Conservation (phyloP, 2,329 filamentous ascomycete species). For the Exophiala sp. region DNA sequence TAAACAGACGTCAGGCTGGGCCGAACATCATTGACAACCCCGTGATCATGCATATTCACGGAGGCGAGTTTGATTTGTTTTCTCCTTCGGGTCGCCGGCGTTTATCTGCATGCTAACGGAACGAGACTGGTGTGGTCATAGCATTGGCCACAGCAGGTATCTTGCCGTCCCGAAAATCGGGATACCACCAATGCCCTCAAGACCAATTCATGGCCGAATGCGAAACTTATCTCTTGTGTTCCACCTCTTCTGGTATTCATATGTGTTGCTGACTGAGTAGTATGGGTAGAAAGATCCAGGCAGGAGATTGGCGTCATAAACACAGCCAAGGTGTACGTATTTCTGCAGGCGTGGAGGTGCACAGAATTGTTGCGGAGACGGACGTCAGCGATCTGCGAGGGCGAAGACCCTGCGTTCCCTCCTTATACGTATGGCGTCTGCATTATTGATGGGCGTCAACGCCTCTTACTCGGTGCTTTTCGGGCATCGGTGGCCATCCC, state of each 20-base stretch:
- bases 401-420: neutral
- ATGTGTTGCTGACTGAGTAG: too few species aligned
- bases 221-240: too few species aligned
- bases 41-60: neutral
- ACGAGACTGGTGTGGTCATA: neutral
- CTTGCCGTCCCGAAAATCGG: too few species aligned
- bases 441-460: too few species aligned
- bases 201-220: too few species aligned
- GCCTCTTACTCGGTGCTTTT: too few species aligned
- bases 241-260: too few species aligned
- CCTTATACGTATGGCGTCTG: neutral
- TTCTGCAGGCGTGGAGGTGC: neutral
- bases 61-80: neutral
- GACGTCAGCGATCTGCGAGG: neutral
- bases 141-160: too few species aligned
- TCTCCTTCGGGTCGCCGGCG: neutral
- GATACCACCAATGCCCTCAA: too few species aligned
- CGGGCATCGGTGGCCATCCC: too few species aligned
- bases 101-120: neutral
- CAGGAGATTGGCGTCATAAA: neutral
- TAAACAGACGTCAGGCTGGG: conserved; percentile 3
- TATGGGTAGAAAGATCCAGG: neutral
- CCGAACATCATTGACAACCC: neutral
- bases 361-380: conserved; percentile 2
- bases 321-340: neutral